Base-by-base conservation (phyloP, 306 rosid genomes). In the Astragalus membranaceus region DNA sequence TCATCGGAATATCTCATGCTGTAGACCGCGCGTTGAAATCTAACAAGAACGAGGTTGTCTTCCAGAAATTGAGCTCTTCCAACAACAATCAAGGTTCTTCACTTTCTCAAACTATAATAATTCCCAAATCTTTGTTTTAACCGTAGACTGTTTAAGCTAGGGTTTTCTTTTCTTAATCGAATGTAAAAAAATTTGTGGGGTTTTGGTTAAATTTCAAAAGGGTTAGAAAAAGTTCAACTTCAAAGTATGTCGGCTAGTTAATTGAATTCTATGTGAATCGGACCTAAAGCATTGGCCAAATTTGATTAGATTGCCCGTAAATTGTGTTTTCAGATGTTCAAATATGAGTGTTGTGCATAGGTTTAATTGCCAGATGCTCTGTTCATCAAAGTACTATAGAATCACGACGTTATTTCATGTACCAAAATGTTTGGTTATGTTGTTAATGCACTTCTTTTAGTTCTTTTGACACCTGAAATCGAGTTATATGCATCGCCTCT, bases 11-110 rank as follows among this genome's bases (percentile, higher is more conserved):
- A 61, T 68, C 33, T 67, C 23, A 8, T 26, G 23, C 17, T 7
- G 49, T 20, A 62, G 72, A 79, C 72, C 46, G 1, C 10, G 80
- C 76, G 75, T 76, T 76, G 80, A 76, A 41, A 48, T 62, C 49
- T 8, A 46, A 56, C 56, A 14, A 3, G 41, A 16, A 35, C 61
- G 30, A 33, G 61, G 14, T 32, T 17, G 30, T 15, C 52, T 4
- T 43, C 43, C 32, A 17, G 47, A 61, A 20, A 10, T 11, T 32
- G 4, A 4, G 13, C 65, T 8, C 75, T 23, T 30, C 3, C 7
- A 20, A 8, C 3, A 36, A 7, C 37, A 12, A 26, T 37, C 49
- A 16, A 53, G 79, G 76, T 74, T 59, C 33, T 10, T 14, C 26
- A 2, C 70, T 49, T 14, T 78, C 78, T 17, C 16, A 49, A 7